Conservation (phyloP, 129 eudicot genomes). For the Escallonia rubra region DNA sequence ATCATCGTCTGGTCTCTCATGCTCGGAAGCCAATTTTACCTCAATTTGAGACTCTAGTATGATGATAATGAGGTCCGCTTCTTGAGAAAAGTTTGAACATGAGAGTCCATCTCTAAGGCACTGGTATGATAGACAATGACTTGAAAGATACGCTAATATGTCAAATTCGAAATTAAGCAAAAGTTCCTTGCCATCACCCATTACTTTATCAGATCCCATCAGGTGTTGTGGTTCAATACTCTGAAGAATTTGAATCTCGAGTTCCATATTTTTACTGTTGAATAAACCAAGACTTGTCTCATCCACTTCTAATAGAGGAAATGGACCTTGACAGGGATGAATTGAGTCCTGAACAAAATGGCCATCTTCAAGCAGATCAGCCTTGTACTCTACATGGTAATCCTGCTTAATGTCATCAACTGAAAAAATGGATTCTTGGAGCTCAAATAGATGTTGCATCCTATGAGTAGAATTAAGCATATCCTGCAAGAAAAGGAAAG, state of each 20-base stretch:
- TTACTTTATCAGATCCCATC: conserved; percentile 32
- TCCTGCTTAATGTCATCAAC: conserved; percentile 45
- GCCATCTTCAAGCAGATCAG: conserved; percentile 37
- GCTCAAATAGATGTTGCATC: conserved; percentile 37
- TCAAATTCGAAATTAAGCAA: conserved; percentile 53
- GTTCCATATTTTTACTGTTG: conserved; percentile 27
- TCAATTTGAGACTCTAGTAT: conserved; percentile 26
- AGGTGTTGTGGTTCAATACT: conserved; percentile 36
- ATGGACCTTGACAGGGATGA: conserved; percentile 27
- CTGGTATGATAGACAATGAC: conserved; percentile 20
- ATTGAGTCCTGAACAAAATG: conserved; percentile 27
- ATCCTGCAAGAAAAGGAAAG: conserved; percentile 45
- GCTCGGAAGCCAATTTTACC: conserved; percentile 14
- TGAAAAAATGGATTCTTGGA: conserved; percentile 38
- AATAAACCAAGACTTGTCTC: conserved; percentile 49
- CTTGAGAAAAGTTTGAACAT: conserved; percentile 26
- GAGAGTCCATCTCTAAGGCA: conserved; percentile 23
- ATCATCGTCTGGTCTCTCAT: conserved; percentile 16
- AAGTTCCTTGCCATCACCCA: conserved; percentile 44
- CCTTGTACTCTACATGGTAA: conserved; percentile 32
- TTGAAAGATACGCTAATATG: conserved; percentile 39
- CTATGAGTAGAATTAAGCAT: conserved; percentile 29
- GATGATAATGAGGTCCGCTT: conserved; percentile 38
- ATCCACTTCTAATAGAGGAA: conserved; percentile 79
- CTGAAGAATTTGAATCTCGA: conserved; percentile 34